These are phyloP conservation scores for Pogostemon cablin DNA, from an alignment of 257 asterid genomes.

Conservation along the genomic window DNA sequence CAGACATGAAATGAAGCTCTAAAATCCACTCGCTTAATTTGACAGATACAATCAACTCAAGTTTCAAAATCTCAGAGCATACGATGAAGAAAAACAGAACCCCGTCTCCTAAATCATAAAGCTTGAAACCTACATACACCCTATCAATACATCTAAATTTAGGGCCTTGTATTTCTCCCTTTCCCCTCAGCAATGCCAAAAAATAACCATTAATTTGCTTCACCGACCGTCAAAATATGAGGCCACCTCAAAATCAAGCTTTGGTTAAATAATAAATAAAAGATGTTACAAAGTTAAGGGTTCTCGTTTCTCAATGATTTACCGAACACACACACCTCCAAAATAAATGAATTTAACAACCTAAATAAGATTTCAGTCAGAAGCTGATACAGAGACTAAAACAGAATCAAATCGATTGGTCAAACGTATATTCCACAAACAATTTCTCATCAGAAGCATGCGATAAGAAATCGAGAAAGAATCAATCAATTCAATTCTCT, in stretches of 20 bases:
- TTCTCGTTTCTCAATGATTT: slow-evolving; percentile 30
- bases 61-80: background rate
- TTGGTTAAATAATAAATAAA: background rate
- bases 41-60: slow-evolving; percentile 3
- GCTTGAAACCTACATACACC: background rate
- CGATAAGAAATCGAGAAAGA: slow-evolving; percentile 24
- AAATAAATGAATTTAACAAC: background rate
- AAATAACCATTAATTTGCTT: slow-evolving; percentile 22
- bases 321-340: background rate
- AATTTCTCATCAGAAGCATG: slow-evolving; percentile 28
- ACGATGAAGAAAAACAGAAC: background rate
- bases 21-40: background rate
- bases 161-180: background rate
- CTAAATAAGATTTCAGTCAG: slow-evolving; percentile 21
- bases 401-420: slow-evolving; percentile 30
- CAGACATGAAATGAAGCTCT: background rate
- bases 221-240: slow-evolving; percentile 19
- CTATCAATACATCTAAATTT: background rate
- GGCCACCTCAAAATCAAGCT: slow-evolving; percentile 6
- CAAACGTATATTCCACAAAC: background rate
- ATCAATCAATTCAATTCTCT: slow-evolving; percentile 37
- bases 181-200: background rate
- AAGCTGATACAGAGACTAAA: slow-evolving; percentile 28
- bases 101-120: slow-evolving; percentile 22
- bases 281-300: background rate